A percentile compares a stretch with the other conserved stretches of the same genome.
Conservation (phyloP, 805 yeast genomes). For the Clavispora asparagi region DNA sequence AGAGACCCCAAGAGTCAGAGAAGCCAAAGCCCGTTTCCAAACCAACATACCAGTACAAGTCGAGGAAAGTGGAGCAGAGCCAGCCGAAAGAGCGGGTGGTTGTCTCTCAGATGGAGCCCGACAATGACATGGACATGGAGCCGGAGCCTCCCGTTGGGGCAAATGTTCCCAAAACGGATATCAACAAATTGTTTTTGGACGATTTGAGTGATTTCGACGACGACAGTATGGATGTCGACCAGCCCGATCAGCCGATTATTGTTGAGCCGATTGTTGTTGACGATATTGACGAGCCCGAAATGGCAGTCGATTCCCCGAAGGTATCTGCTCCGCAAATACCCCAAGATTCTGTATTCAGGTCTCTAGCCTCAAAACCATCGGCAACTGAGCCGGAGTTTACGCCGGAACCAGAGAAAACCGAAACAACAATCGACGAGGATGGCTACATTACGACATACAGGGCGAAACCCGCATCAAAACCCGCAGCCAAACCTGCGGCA, state of each 20-base stretch:
- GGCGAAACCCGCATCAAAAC: slow-evolving; percentile 13
- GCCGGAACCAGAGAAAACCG: neutral
- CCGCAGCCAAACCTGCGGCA: slow-evolving; percentile 15
- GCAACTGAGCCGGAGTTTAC: neutral
- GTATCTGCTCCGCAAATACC: slow-evolving; percentile 1
- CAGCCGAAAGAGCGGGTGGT: slow-evolving; percentile 34
- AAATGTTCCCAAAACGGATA: slow-evolving; percentile 4
- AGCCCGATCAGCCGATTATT: neutral
- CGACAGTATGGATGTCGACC: slow-evolving; percentile 3
- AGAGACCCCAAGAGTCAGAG: neutral
- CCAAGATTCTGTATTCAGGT: slow-evolving; percentile 3
- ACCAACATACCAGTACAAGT: slow-evolving; percentile 24
- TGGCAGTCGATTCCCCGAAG: neutral
- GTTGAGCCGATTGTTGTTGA: slow-evolving; percentile 10
- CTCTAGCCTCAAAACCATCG: neutral
- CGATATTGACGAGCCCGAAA: neutral
- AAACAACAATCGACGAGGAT: slow-evolving; percentile 38
- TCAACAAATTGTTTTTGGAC: slow-evolving; percentile 11
- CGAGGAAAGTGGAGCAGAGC: slow-evolving; percentile 27
- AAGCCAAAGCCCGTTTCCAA: slow-evolving; percentile 3
- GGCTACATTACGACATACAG: slow-evolving; percentile 43
- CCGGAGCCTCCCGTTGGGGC: neutral
- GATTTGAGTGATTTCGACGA: slow-evolving; percentile 14
- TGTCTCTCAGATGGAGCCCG: slow-evolving; percentile 17
- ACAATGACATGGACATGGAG: slow-evolving; percentile 3